Evolutionary conservation across 139 green algal species (phyloP), one percentile per base, ranked within the genome.

Genomic region (Bryopsis sp.): DNA sequence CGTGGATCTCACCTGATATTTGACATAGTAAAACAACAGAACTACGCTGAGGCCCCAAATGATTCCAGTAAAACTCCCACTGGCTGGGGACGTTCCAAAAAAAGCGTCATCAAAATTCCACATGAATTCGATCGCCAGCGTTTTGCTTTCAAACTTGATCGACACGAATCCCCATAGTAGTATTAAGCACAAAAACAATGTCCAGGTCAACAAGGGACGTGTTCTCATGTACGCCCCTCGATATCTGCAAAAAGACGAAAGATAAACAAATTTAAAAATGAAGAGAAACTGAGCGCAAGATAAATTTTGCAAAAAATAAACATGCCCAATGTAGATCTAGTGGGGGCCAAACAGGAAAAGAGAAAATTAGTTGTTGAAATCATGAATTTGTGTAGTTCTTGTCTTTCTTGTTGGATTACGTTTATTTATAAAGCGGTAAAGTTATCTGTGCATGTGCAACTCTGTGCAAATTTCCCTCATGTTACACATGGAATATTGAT

Each of bases 11-110:
- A 54, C 43, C 43, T 54, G 43, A 54, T 54, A 54, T 54, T 19
- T 54, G 43, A 54, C 43, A 54, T 26, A 54, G 43, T 54, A 54
- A 19, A 54, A 54, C 43, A 54, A 26, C 19, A 54, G 43, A 11
- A 19, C 19, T 19, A 54, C 15, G 15, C 15, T 26, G 15, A 54
- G 43, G 11, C 15, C 43, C 43, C 43, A 54, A 11, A 54, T 54
- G 15, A 54, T 11, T 11, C 15, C 19, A 26, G 43, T 54, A 11
- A 54, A 11, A 11, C 11, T 19, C 43, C 43, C 43, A 11, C 15
- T 54, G 15, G 19, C 43, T 54, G 43, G 43, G 19, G 19, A 26
- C 43, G 11, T 19, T 54, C 43, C 43, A 19, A 54, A 26, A 11
- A 54, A 54, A 11, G 43, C 11, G 43, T 11, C 43, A 19, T 19